Base-by-base conservation (phyloP, 2,329 filamentous ascomycete species). In the Fusarium goolgardi region DNA sequence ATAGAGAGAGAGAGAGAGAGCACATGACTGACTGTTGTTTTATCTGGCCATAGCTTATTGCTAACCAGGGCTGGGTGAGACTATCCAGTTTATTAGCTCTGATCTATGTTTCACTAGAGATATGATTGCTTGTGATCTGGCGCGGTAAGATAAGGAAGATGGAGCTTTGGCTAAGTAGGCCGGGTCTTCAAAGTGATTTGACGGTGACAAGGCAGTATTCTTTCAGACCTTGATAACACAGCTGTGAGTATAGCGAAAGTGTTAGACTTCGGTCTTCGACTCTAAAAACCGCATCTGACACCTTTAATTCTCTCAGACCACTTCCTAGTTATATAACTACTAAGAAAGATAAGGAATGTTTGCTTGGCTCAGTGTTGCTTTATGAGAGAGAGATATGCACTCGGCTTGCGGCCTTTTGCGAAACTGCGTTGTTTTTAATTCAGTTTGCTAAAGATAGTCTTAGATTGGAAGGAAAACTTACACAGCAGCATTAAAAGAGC, bases 1-100 rank as follows among this genome's bases (percentile, higher is more conserved):
- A 49, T 11, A 15, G 11, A 37, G 18, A 20, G 35, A 37, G 35
- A 18, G 11, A 37, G 18, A 20, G 35, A 37, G 35, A 18, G 31
- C 57, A 62, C 47, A 62, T 62, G 59, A 55, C 45, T 62, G 57
- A 55, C 45, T 27, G 34, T 23, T 41, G 10, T 18, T 46, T 46
- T 55, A 11, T 51, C 27, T 45, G n/a, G 43, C n/a, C n/a, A 21
- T 32, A 45, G 27, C 43, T 45, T 18, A n/a, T 40, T 51, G 34
- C 43, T 45, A 29, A 20, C 12, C 12, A 27, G 9, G 23, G 23
- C 13, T 29, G 18, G 23, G 15, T 10, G 9, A 16, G 18, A 16
- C 23, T 39, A 23, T 16, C 15, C 23, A 50, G 32, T 37, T 39
- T 16, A 20, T 50, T 27, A 50, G 32, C 32, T 27, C 35, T n/a